These are phyloP conservation scores for Globisporangium emineosum DNA, from an alignment of 352 stramenopile genomes.

Conservation along the genomic window DNA sequence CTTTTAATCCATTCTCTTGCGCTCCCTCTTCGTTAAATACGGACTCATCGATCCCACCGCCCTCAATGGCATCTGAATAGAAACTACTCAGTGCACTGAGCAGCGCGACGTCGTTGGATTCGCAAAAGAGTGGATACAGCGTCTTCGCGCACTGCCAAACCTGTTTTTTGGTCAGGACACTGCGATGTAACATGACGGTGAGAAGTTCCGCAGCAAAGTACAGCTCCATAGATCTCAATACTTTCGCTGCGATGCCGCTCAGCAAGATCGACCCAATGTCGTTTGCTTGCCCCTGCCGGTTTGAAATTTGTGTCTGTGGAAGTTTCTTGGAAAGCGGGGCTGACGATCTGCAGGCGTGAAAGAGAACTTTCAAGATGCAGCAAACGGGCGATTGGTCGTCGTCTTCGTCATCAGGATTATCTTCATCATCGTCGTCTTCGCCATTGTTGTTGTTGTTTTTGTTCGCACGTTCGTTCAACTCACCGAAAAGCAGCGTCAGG, in stretches of 20 bases:
- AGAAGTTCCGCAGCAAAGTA: slow-evolving; percentile 70
- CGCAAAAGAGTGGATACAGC: slow-evolving; percentile 42
- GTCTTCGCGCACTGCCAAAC: slow-evolving; percentile 49
- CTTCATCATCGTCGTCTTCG: slow-evolving; percentile 24
- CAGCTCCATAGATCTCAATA: slow-evolving; percentile 44
- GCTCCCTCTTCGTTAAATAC: slow-evolving; percentile 19
- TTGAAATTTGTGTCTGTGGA: slow-evolving; percentile 18
- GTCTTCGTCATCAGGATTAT: slow-evolving; percentile 47
- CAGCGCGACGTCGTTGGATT: slow-evolving; percentile 32
- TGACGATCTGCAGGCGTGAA: slow-evolving; percentile 66
- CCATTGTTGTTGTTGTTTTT: slow-evolving; percentile 18
- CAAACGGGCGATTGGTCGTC: slow-evolving; percentile 63
- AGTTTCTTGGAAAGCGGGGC: slow-evolving; percentile 62
- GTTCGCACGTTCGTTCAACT: slow-evolving; percentile 33
- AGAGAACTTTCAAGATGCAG: slow-evolving; percentile 73
- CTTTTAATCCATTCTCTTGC: slow-evolving; percentile 15
- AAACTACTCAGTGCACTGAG: slow-evolving; percentile 59
- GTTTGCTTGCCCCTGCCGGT: slow-evolving; percentile 12
- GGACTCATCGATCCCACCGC: slow-evolving; percentile 38
- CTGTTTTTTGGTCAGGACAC: slow-evolving; percentile 43
- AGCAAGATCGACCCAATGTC: slow-evolving; percentile 51
- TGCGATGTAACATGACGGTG: slow-evolving; percentile 52
- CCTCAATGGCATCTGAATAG: slow-evolving; percentile 62
- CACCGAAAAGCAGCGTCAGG: slow-evolving; percentile 41
- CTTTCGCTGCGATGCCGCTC: slow-evolving; percentile 22